These are phyloP conservation scores for Fusarium nurragi DNA, from an alignment of 2,329 filamentous ascomycete species.

Conservation along the genomic window DNA sequence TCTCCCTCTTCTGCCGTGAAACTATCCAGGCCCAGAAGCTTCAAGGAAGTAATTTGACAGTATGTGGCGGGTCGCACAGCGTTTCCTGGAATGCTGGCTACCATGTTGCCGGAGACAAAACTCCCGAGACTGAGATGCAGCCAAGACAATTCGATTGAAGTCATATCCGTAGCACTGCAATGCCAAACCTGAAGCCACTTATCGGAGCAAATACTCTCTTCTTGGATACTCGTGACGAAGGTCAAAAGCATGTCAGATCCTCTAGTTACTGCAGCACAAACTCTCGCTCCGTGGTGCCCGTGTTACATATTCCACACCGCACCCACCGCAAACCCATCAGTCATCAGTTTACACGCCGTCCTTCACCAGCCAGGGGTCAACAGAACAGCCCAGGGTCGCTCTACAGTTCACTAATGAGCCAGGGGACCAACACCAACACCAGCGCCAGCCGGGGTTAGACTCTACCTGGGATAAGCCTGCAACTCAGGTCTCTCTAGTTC, in stretches of 20 bases:
- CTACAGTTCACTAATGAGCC: conserved; percentile 12
- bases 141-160: conserved; percentile 10
- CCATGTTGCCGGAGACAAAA: conserved; percentile 13
- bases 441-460: conserved; percentile 22
- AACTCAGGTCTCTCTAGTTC: conserved; percentile 24
- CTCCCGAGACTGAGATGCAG: not conserved
- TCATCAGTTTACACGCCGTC: conserved; percentile 31
- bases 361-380: conserved; percentile 27
- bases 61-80: conserved; percentile 6
- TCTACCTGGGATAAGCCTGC: conserved; percentile 33
- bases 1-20: not conserved
- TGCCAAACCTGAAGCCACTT: conserved; percentile 12
- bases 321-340: conserved; percentile 41
- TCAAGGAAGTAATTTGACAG: conserved; percentile 17
- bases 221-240: not conserved
- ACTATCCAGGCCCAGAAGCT: conserved; percentile 24
- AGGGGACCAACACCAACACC: conserved; percentile 22
- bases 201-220: not conserved
- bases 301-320: conserved; percentile 41
- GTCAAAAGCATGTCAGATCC: conserved; percentile 10
- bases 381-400: conserved; percentile 14
- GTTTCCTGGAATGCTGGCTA: conserved; percentile 32
- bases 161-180: not conserved
- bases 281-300: conserved; percentile 13
- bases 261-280: not conserved